Evolutionary conservation across 2,329 filamentous ascomycete species (phyloP).

Genomic region (Sphaerulina vaccinii): DNA sequence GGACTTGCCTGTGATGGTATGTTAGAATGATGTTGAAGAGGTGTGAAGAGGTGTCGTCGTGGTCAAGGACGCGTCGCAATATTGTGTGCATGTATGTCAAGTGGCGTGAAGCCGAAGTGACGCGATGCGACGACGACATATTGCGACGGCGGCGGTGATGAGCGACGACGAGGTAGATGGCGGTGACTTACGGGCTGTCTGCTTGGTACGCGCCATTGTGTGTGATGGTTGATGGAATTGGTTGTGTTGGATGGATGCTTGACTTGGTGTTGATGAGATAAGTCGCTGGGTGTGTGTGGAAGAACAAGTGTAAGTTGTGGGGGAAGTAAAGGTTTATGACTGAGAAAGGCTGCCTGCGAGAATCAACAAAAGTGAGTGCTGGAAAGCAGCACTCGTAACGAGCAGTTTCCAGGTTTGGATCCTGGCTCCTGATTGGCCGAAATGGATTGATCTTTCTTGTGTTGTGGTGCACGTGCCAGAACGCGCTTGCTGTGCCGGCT

Average conservation of each 20-base stretch:
- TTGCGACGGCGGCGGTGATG: conserved; percentile 29
- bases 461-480: conserved; percentile 16
- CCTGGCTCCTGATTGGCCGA: conserved; percentile 5
- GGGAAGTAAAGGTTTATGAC: conserved; percentile 13
- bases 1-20: conserved; percentile 61
- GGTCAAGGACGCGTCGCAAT: conserved; percentile 22
- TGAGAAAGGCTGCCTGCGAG: conserved; percentile 6
- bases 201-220: conserved; percentile 56
- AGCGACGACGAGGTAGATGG: conserved; percentile 23
- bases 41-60: conserved; percentile 21
- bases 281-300: conserved; percentile 26
- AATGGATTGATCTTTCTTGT: conserved; percentile 1
- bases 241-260: conserved; percentile 24
- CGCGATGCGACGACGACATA: conserved; percentile 24
- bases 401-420: conserved; percentile 1
- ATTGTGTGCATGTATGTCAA: conserved; percentile 18
- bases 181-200: conserved; percentile 54
- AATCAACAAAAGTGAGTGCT: conserved; percentile 10
- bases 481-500: conserved; percentile 4
- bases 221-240: conserved; percentile 36
- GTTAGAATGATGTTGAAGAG: conserved; percentile 34
- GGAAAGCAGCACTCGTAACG: conserved; percentile 14
- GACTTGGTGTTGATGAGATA: conserved; percentile 22
- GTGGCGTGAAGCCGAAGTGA: conserved; percentile 26
- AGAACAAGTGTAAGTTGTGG: conserved; percentile 23